phyloP scores from a whole-genome alignment of 2,329 filamentous ascomycete genomes.

The Lasiodiplodia gonubiensis region DNA sequence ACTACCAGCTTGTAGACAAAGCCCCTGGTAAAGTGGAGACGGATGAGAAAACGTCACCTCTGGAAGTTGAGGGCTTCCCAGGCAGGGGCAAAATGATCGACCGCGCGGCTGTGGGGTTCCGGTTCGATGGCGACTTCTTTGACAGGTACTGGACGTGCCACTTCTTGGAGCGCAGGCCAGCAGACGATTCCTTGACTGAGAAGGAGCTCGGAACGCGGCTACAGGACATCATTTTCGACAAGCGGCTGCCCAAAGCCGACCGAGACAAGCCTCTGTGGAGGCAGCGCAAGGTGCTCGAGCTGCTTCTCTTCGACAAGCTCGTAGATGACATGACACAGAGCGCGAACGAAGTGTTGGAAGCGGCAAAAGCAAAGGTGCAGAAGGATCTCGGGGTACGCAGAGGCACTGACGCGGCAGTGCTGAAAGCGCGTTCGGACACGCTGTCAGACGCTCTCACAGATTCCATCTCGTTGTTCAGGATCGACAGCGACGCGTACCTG shows the following conservation, averaged over 20 bases:
- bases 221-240: background rate
- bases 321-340: slow-evolving; percentile 30
- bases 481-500: slow-evolving; percentile 20
- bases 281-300: slow-evolving; percentile 41
- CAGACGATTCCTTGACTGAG: slow-evolving; percentile 24
- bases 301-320: slow-evolving; percentile 36
- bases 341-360: background rate
- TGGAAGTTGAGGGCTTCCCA: background rate
- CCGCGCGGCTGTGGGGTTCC: slow-evolving; percentile 36
- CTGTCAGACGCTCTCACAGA: slow-evolving; percentile 15
- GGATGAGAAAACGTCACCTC: background rate
- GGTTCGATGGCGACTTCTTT: slow-evolving; percentile 42
- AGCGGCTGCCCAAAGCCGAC: slow-evolving; percentile 1
- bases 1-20: slow-evolving; percentile 32
- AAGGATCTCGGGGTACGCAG: background rate
- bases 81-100: slow-evolving; percentile 23
- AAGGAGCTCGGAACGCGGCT: background rate
- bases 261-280: slow-evolving; percentile 31
- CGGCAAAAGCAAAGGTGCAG: background rate
- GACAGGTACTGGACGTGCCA: slow-evolving; percentile 45
- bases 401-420: background rate
- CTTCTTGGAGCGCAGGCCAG: slow-evolving; percentile 18
- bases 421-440: background rate
- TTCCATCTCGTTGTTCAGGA: slow-evolving; percentile 20
- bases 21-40: background rate